Conservation (phyloP, 2,329 filamentous ascomycete species). For the Claviceps arundinis region DNA sequence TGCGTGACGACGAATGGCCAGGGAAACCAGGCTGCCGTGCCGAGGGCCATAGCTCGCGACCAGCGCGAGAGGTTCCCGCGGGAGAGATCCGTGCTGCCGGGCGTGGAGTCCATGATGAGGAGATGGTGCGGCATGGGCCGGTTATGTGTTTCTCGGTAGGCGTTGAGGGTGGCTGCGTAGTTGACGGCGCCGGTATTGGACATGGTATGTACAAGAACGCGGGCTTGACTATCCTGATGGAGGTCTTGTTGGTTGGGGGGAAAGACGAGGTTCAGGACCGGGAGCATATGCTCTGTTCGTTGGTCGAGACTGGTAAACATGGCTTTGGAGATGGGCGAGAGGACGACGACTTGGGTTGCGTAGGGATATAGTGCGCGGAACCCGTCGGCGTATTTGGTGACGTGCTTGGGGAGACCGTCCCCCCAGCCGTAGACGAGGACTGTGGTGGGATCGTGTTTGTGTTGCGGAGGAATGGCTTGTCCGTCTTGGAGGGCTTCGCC, state of each 20-base stretch:
- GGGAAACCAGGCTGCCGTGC: conserved; percentile 31
- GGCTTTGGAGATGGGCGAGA: conserved; percentile 35
- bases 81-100: conserved; percentile 31
- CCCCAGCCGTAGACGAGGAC: conserved; percentile 46
- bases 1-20: conserved; percentile 37
- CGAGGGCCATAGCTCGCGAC: conserved; percentile 40
- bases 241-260: conserved; percentile 19
- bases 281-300: conserved; percentile 31
- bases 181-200: conserved; percentile 46
- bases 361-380: conserved; percentile 37
- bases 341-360: conserved; percentile 35
- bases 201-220: conserved; percentile 39
- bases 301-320: conserved; percentile 29
- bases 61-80: conserved; percentile 32
- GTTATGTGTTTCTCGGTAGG: conserved; percentile 25
- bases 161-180: conserved; percentile 34
- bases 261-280: conserved; percentile 28
- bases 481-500: conserved; percentile 14
- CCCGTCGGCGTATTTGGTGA: conserved; percentile 40
- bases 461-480: conserved; percentile 1
- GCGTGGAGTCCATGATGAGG: conserved; percentile 38
- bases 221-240: conserved; percentile 32
- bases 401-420: conserved; percentile 39
- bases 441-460: conserved; percentile 25
- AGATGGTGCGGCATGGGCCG: conserved; percentile 32